These are phyloP conservation scores for Myrica gale DNA, from an alignment of 306 rosid species.

Conservation along the genomic window DNA sequence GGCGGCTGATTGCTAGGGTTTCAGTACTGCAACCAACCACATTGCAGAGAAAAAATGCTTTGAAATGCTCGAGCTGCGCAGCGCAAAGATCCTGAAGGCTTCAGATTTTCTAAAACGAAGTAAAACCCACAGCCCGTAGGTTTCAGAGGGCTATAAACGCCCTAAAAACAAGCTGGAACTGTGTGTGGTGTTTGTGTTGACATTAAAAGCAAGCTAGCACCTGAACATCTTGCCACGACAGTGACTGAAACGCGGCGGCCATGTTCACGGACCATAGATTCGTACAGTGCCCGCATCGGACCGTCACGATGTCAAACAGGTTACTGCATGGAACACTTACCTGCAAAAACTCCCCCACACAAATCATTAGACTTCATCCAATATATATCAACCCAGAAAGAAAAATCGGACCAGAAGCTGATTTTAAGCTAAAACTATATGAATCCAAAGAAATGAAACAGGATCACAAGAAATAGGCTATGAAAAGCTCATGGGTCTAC, in stretches of 20 bases:
- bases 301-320: conserved; percentile 90
- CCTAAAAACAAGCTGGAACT: conserved; percentile 37
- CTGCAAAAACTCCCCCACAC: conserved; percentile 34
- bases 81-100: conserved; percentile 23
- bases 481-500: not conserved
- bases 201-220: conserved; percentile 18
- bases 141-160: conserved; percentile 29
- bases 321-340: conserved; percentile 99
- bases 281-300: conserved; percentile 99
- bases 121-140: conserved; percentile 33
- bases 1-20: conserved; percentile 83
- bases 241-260: conserved; percentile 96
- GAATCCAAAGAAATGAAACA: not conserved
- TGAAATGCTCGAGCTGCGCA: conserved; percentile 26
- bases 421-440: not conserved
- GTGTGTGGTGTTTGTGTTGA: not conserved
- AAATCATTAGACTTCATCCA: not conserved
- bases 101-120: conserved; percentile 43
- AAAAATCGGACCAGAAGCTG: not conserved
- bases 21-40: conserved; percentile 26
- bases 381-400: not conserved
- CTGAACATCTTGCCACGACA: conserved; percentile 91
- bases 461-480: not conserved
- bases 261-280: conserved; percentile 99
- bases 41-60: conserved; percentile 29